Conservation (phyloP, 75 land plant species). For the Picea sitchensis region DNA sequence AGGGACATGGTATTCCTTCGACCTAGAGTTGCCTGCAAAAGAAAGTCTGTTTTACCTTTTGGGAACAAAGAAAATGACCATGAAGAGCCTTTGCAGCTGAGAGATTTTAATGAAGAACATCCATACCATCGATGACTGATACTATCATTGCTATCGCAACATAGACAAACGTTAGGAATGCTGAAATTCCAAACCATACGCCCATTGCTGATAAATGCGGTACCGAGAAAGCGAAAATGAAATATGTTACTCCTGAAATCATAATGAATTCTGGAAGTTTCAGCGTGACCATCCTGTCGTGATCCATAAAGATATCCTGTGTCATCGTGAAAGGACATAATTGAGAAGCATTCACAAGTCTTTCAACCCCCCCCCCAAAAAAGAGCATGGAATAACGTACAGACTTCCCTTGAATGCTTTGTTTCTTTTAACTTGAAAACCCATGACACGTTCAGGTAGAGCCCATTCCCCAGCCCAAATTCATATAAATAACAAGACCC, state of each 20-base stretch:
- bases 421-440: too few relatives aligned
- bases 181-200: conserved; percentile 31
- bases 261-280: conserved; percentile 44
- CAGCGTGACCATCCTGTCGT: conserved; percentile 17
- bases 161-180: conserved; percentile 31
- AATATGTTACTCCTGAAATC: conserved; percentile 31
- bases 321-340: not conserved
- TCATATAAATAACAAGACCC: too few relatives aligned
- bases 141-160: conserved; percentile 22
- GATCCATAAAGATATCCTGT: conserved; percentile 45
- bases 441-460: too few relatives aligned
- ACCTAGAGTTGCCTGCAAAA: conserved; percentile 12
- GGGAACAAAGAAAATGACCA: too few relatives aligned
- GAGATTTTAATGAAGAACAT: too few relatives aligned
- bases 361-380: too few relatives aligned
- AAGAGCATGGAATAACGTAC: too few relatives aligned
- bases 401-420: too few relatives aligned
- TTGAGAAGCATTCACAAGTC: too few relatives aligned
- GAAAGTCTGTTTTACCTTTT: not conserved
- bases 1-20: conserved; percentile 30
- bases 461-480: too few relatives aligned
- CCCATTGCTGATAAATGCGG: conserved; percentile 56
- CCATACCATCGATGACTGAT: conserved; percentile 47
- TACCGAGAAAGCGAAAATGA: conserved; percentile 39
- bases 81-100: too few relatives aligned